A percentile compares a stretch with the other conserved stretches of the same genome.
Conservation (phyloP, 371 early-diverging fungal genomes). For the Actinomucor elegans region DNA sequence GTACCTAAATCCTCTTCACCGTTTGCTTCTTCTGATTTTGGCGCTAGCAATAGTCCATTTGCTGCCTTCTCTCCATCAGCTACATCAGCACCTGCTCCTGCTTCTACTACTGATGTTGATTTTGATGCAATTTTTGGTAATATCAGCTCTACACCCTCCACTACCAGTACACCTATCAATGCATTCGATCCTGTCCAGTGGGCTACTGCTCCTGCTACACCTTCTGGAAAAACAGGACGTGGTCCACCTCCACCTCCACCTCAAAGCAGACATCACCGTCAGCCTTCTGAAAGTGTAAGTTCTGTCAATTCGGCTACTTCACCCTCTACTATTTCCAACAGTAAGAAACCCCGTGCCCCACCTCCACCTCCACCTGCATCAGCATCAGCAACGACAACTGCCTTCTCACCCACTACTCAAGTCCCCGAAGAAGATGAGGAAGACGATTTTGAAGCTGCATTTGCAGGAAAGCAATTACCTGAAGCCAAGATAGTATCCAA, state of each 20-base stretch:
- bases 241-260: conserved; percentile 47
- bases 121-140: conserved; percentile 52
- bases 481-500: conserved; percentile 33
- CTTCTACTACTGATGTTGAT: conserved; percentile 13
- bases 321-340: conserved; percentile 17
- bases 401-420: neutral
- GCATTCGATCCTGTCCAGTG: conserved; percentile 27
- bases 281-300: conserved; percentile 27
- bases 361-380: conserved; percentile 17
- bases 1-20: conserved; percentile 6
- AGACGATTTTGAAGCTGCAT: conserved; percentile 39
- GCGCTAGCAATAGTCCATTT: neutral
- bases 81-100: neutral
- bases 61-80: conserved; percentile 3
- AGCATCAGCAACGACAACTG: neutral
- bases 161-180: conserved; percentile 1
- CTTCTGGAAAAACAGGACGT: conserved; percentile 16
- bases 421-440: conserved; percentile 10
- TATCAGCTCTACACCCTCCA: conserved; percentile 5
- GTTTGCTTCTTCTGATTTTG: conserved; percentile 2
- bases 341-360: conserved; percentile 10
- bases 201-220: conserved; percentile 13
- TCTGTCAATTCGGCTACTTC: conserved; percentile 25
- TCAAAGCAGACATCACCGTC: conserved; percentile 44
- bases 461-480: conserved; percentile 35